These are phyloP conservation scores for Xylaria sp. DNA, from an alignment of 2,329 filamentous ascomycete species.

Conservation along the genomic window DNA sequence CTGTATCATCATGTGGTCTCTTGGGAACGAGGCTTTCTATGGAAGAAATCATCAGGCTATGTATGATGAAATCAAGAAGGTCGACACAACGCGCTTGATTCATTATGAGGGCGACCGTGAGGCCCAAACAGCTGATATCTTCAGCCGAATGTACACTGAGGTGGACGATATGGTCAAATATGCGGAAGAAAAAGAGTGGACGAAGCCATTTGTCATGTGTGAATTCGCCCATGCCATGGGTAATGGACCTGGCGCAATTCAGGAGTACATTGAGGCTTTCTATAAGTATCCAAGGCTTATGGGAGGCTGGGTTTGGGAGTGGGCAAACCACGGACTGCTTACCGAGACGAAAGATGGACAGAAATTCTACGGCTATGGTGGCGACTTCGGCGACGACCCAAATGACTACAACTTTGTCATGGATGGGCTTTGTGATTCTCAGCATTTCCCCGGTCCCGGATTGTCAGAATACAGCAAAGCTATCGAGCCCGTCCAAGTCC, in stretches of 20 bases:
- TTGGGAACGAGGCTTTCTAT: slow-evolving; percentile 78
- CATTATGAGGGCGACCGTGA: slow-evolving; percentile 73
- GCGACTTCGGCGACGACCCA: slow-evolving; percentile 69
- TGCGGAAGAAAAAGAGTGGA: slow-evolving; percentile 55
- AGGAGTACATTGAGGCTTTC: slow-evolving; percentile 75
- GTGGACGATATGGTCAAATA: slow-evolving; percentile 57
- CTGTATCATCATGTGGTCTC: slow-evolving; percentile 75
- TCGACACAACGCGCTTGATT: slow-evolving; percentile 67
- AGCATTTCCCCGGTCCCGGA: slow-evolving; percentile 63
- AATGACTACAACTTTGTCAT: slow-evolving; percentile 70
- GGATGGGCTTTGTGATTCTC: slow-evolving; percentile 62
- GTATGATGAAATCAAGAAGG: slow-evolving; percentile 69
- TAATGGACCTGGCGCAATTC: slow-evolving; percentile 73
- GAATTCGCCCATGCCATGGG: slow-evolving; percentile 74
- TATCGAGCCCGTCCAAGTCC: slow-evolving; percentile 67
- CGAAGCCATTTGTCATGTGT: slow-evolving; percentile 67
- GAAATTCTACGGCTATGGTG: slow-evolving; percentile 67
- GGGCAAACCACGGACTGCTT: slow-evolving; percentile 66
- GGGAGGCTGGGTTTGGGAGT: slow-evolving; percentile 74
- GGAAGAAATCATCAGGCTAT: slow-evolving; percentile 74
- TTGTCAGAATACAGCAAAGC: slow-evolving; percentile 66
- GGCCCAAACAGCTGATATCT: slow-evolving; percentile 70
- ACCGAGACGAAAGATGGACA: slow-evolving; percentile 55
- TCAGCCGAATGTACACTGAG: slow-evolving; percentile 72
- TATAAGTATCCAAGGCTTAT: slow-evolving; percentile 67